Conservation (phyloP, 176 grass and related monocot species). For the Oryza australiensis region DNA sequence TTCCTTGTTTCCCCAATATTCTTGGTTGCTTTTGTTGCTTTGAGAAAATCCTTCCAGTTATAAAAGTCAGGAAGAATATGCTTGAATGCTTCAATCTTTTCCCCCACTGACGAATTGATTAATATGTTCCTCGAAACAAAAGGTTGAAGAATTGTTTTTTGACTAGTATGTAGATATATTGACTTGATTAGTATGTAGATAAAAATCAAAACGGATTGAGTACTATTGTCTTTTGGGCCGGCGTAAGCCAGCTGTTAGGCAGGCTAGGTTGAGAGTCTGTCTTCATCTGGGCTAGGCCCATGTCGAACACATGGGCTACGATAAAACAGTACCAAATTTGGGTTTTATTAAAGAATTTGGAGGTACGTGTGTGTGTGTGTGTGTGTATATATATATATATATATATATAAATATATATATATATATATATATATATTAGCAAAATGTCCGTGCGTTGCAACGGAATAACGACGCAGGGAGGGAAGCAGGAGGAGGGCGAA, state of each 20-base stretch:
- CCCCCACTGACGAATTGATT: background rate
- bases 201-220: background rate
- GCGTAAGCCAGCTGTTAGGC: too few species aligned
- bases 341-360: background rate
- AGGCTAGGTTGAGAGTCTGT: too few species aligned
- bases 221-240: too few species aligned
- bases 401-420: too few species aligned
- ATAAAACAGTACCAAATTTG: background rate
- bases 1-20: conserved; percentile 75
- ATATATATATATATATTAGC: too few species aligned
- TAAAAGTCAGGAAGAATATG: conserved; percentile 23
- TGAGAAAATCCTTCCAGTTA: conserved; percentile 64
- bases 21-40: conserved; percentile 53
- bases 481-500: too few species aligned
- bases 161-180: background rate
- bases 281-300: background rate
- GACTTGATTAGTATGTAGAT: background rate
- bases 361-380: too few species aligned
- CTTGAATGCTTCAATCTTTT: background rate
- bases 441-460: too few species aligned
- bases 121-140: background rate
- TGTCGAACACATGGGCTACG: background rate
- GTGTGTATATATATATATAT: too few species aligned
- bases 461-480: too few species aligned
- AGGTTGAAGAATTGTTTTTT: too few species aligned